Evolutionary conservation across 495 filamentous ascomycete genomes (phyloP), one percentile per base, ranked within the genome.

Genomic region (Penicillium taxi): DNA sequence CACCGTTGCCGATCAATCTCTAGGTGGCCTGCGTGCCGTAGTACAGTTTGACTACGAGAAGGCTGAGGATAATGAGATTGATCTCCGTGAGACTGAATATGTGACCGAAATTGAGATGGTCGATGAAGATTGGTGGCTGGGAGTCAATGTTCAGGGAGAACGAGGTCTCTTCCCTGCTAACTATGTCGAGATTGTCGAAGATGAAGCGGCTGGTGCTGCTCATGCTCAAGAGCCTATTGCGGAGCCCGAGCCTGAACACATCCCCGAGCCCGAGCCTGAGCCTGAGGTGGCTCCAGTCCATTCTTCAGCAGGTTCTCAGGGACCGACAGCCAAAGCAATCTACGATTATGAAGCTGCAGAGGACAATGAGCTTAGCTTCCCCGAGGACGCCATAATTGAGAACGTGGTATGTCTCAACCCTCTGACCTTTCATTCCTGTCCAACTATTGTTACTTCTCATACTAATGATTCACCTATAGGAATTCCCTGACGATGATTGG

Each of bases 401-500:
- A 64, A 69, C 31, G 56, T 83, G 39, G 79, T 83, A 72, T 64
- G 78, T 56, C n/a, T n/a, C n/a, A n/a, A n/a, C n/a, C n/a, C n/a
- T n/a, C n/a, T n/a, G n/a, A 8, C 14, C 25, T 22, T 13, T n/a
- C 21, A 25, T 31, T 8, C 18, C 5, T 41, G 5, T 41, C 33
- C 37, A 17, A 23, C 14, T 6, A 13, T 29, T 19, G 5, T 6
- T n/a, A 6, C 6, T 18, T 18, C 15, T 17, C 12, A 29, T 22
- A 17, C 46, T 58, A 42, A 55, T 14, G 15, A 7, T 39, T n/a
- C n/a, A 1, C 37, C 33, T 24, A n/a, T 47, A 85, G 81, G 85
- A 96, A 62, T 96, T 96, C 64, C 93, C 93, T 4, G 91, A 96
- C 55, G 88, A 96, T 42, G 91, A 96, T 55, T 99, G 91, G 91